Percentiles rank a stretch among this genome's conserved stretches.
Evolutionary conservation across 2,329 filamentous ascomycete species (phyloP).

Genomic region (Aspergillus quadricinctus): DNA sequence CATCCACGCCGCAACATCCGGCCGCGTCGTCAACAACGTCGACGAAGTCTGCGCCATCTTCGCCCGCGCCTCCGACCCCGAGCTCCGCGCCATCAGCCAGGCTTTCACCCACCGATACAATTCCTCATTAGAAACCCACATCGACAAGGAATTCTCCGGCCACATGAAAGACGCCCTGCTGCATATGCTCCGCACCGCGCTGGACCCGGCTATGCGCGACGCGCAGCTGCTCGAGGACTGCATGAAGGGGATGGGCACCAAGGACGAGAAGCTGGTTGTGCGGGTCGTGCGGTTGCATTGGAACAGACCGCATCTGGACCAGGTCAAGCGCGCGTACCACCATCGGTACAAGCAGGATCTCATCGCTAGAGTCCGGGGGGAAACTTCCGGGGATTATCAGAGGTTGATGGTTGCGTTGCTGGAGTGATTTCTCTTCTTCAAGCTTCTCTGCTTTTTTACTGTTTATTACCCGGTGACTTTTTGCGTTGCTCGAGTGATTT

Average conservation of each 20-base stretch:
- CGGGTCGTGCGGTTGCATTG: constrained; percentile 80
- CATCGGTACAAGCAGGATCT: constrained; percentile 66
- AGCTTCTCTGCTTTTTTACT: too few relatives aligned
- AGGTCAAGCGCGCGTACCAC: constrained; percentile 74
- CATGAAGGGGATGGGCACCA: constrained; percentile 84
- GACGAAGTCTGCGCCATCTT: constrained; percentile 69
- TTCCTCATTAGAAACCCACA: constrained; percentile 64
- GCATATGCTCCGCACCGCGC: constrained; percentile 70
- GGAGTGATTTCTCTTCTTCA: constrained; percentile 24
- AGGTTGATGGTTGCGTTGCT: constrained; percentile 66
- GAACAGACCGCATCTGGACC: constrained; percentile 68
- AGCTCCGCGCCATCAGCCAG: constrained; percentile 75
- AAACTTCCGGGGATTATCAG: constrained; percentile 83
- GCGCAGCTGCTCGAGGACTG: constrained; percentile 76
- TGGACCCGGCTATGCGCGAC: constrained; percentile 79
- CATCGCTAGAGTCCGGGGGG: constrained; percentile 65
- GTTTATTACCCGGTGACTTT: too few relatives aligned
- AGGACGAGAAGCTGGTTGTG: constrained; percentile 72
- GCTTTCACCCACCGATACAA: constrained; percentile 71
- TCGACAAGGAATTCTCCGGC: constrained; percentile 79
- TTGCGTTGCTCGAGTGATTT: too few relatives aligned
- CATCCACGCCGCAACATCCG: constrained; percentile 73
- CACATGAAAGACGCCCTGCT: constrained; percentile 87
- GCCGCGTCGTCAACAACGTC: constrained; percentile 48
- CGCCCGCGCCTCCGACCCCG: constrained; percentile 69